Evolutionary conservation across 768 basidiomycete species (phyloP).

Genomic region (Mycena sanguinolenta): DNA sequence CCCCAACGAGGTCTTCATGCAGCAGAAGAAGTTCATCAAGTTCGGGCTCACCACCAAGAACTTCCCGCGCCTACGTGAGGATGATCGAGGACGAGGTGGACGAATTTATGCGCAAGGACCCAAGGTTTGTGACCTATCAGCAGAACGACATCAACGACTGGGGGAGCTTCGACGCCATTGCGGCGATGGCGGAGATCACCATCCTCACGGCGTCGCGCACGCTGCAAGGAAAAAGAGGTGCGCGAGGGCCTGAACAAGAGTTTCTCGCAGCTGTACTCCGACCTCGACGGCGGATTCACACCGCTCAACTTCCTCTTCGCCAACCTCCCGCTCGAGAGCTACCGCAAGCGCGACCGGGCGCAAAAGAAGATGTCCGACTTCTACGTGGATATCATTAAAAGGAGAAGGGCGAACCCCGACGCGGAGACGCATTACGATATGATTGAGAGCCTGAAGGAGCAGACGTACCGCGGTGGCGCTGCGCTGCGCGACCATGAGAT

Average conservation of each 20-base stretch:
- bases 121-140: slow-evolving; percentile 73
- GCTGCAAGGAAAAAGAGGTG: slow-evolving; percentile 93
- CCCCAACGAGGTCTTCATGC: slow-evolving; percentile 97
- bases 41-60: slow-evolving; percentile 94
- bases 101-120: slow-evolving; percentile 76
- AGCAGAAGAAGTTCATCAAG: slow-evolving; percentile 99
- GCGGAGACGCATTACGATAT: slow-evolving; percentile 87
- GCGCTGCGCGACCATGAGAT: slow-evolving; percentile 89
- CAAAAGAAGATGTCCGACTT: slow-evolving; percentile 95
- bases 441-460: slow-evolving; percentile 88
- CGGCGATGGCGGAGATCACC: slow-evolving; percentile 87
- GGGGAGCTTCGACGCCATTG: slow-evolving; percentile 82
- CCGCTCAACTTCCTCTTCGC: slow-evolving; percentile 97
- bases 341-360: slow-evolving; percentile 88
- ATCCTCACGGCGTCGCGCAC: slow-evolving; percentile 96
- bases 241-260: slow-evolving; percentile 81
- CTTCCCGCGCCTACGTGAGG: slow-evolving; percentile 84
- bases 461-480: slow-evolving; percentile 87
- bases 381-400: slow-evolving; percentile 88
- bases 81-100: slow-evolving; percentile 85
- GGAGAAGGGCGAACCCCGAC: slow-evolving; percentile 68
- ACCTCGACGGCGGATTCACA: slow-evolving; percentile 96
- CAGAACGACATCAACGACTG: slow-evolving; percentile 79
- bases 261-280: slow-evolving; percentile 88
- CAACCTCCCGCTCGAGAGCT: slow-evolving; percentile 90